Conservation (phyloP, 306 rosid species). For the Vigna unguiculata region DNA sequence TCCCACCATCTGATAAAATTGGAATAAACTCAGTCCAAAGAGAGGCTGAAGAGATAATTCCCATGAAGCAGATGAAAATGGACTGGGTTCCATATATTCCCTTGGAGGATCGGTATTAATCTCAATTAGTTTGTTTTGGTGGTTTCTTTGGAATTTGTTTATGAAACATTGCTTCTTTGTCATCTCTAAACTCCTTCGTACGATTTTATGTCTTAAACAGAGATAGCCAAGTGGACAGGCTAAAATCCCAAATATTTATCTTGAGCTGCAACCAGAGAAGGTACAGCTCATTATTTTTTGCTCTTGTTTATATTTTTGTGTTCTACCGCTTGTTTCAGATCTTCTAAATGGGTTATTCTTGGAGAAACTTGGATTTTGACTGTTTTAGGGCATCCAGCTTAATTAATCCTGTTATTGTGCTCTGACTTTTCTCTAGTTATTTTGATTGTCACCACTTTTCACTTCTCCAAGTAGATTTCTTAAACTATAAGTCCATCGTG, state of each 20-base stretch:
- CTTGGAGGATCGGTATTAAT: conserved; percentile 58
- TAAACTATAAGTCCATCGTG: background rate
- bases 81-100: conserved; percentile 97
- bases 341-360: background rate
- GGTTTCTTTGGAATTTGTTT: conserved; percentile 8
- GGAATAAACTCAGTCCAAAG: conserved; percentile 94
- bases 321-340: conserved; percentile 6
- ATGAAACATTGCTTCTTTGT: conserved; percentile 29
- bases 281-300: conserved; percentile 44
- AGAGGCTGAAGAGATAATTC: conserved; percentile 86
- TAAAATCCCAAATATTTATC: conserved; percentile 75
- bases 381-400: background rate
- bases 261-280: conserved; percentile 93
- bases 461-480: background rate
- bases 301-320: background rate
- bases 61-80: conserved; percentile 99
- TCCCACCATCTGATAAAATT: conserved; percentile 89
- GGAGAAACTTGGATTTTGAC: background rate
- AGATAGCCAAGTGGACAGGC: conserved; percentile 68
- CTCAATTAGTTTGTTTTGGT: conserved; percentile 28
- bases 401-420: background rate
- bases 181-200: conserved; percentile 30
- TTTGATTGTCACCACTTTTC: background rate
- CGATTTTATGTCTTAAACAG: conserved; percentile 56
- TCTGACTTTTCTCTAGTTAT: background rate